Evolutionary conservation across 805 yeast species (phyloP).

Genomic region (Yamadazyma endophytica): DNA sequence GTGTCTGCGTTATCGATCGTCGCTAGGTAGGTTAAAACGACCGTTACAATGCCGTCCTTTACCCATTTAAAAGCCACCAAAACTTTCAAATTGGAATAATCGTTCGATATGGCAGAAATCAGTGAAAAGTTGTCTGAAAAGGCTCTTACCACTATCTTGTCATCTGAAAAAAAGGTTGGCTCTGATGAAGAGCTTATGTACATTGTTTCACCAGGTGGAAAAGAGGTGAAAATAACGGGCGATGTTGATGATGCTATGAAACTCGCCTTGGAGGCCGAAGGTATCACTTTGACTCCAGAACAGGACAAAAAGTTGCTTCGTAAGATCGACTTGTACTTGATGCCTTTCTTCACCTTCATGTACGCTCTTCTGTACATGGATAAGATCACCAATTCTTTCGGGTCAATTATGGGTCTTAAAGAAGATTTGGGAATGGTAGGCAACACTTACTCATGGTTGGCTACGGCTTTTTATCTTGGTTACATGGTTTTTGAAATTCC

Average conservation of each 20-base stretch:
- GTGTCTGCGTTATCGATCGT: too few relatives aligned
- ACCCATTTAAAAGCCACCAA: too few relatives aligned
- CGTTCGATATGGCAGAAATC: too few relatives aligned
- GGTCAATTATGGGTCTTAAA: constrained; percentile 33
- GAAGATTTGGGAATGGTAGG: constrained; percentile 31
- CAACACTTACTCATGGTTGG: constrained; percentile 32
- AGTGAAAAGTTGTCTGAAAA: neutral
- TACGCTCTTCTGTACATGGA: constrained; percentile 26
- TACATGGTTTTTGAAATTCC: constrained; percentile 56
- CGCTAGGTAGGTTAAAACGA: too few relatives aligned
- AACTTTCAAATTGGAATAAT: too few relatives aligned
- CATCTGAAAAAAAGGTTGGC: constrained; percentile 1
- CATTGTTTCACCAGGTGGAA: constrained; percentile 14
- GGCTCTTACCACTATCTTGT: neutral
- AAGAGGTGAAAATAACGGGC: constrained; percentile 21
- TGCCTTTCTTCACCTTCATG: constrained; percentile 20
- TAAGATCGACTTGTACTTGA: constrained; percentile 17
- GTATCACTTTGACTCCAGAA: constrained; percentile 12
- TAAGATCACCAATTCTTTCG: constrained; percentile 34
- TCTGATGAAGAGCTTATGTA: constrained; percentile 8
- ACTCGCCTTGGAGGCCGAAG: constrained; percentile 18
- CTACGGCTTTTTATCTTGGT: constrained; percentile 47
- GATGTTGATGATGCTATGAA: constrained; percentile 39
- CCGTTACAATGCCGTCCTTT: neutral
- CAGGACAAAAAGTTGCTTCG: constrained; percentile 11